A percentile compares a stretch with the other conserved stretches of the same genome.
phyloP scores from a whole-genome alignment of 805 yeast genomes.

The Yamadazyma sp. region DNA sequence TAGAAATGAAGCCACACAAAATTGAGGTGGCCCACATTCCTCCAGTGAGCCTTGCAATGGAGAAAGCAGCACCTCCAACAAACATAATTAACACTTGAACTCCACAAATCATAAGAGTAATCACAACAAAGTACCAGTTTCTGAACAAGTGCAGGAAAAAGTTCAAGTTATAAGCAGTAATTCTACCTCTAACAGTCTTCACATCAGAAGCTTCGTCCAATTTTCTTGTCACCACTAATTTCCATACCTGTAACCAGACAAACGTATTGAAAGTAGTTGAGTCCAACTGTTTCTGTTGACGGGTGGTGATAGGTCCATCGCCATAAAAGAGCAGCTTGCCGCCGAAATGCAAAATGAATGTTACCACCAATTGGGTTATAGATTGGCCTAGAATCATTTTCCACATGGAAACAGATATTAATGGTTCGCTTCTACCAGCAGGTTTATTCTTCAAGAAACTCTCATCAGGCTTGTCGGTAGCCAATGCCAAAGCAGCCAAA shows the following conservation, averaged over 20 bases:
- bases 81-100: constrained; percentile 90
- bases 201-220: constrained; percentile 83
- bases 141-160: constrained; percentile 79
- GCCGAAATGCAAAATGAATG: constrained; percentile 78
- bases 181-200: constrained; percentile 53
- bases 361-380: constrained; percentile 69
- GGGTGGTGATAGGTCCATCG: constrained; percentile 30
- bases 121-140: constrained; percentile 77
- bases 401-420: constrained; percentile 94
- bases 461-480: constrained; percentile 94
- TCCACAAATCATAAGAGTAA: constrained; percentile 73
- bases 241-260: constrained; percentile 97
- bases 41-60: constrained; percentile 74
- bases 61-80: constrained; percentile 96
- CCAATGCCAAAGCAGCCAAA: constrained; percentile 93
- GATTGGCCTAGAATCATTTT: constrained; percentile 95
- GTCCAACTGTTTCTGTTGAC: constrained; percentile 57
- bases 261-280: constrained; percentile 93
- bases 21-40: constrained; percentile 90
- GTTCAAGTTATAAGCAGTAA: constrained; percentile 66
- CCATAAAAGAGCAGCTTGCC: constrained; percentile 59
- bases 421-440: constrained; percentile 72
- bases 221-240: constrained; percentile 85
- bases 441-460: constrained; percentile 78
- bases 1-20: constrained; percentile 72